Percentiles rank a stretch among this genome's conserved stretches.
Evolutionary conservation across 129 eudicot genomes (phyloP).

Genomic region (Ambrosia trifida): DNA sequence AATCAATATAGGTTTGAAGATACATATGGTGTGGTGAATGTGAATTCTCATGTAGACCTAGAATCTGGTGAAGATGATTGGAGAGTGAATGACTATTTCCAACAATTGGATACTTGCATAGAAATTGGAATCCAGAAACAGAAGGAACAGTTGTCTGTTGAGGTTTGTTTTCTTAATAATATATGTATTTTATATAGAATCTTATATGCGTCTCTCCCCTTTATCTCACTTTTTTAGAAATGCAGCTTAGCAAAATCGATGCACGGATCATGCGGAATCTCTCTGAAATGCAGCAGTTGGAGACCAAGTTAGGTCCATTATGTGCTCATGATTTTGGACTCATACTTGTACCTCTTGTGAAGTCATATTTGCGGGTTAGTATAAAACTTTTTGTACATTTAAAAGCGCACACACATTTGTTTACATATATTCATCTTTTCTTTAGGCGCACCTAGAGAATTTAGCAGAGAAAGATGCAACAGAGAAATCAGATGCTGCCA

Average conservation of each 20-base stretch:
- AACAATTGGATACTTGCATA: slow-evolving; percentile 71
- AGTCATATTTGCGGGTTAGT: slow-evolving; percentile 87
- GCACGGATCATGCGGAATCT: slow-evolving; percentile 67
- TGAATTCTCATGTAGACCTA: slow-evolving; percentile 56
- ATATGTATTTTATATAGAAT: background rate
- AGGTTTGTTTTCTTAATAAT: slow-evolving; percentile 54
- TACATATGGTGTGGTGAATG: slow-evolving; percentile 43
- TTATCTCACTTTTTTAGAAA: slow-evolving; percentile 42
- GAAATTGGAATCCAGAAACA: slow-evolving; percentile 82
- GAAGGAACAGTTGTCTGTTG: slow-evolving; percentile 69
- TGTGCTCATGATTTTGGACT: slow-evolving; percentile 68
- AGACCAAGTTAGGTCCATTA: slow-evolving; percentile 67
- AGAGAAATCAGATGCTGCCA: slow-evolving; percentile 96
- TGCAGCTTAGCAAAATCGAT: slow-evolving; percentile 94
- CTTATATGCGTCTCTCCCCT: slow-evolving; percentile 18
- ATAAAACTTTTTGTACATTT: slow-evolving; percentile 10
- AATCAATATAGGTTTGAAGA: slow-evolving; percentile 70
- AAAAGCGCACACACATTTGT: background rate
- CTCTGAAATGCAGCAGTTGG: slow-evolving; percentile 78
- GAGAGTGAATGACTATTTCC: slow-evolving; percentile 64
- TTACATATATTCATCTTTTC: slow-evolving; percentile 14
- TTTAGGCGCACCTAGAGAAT: slow-evolving; percentile 84
- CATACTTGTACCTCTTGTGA: slow-evolving; percentile 70
- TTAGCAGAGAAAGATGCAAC: slow-evolving; percentile 98
- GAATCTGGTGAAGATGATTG: slow-evolving; percentile 83